Conservation (phyloP, 108 stramenopile species). For the Epithemia pelagica region DNA sequence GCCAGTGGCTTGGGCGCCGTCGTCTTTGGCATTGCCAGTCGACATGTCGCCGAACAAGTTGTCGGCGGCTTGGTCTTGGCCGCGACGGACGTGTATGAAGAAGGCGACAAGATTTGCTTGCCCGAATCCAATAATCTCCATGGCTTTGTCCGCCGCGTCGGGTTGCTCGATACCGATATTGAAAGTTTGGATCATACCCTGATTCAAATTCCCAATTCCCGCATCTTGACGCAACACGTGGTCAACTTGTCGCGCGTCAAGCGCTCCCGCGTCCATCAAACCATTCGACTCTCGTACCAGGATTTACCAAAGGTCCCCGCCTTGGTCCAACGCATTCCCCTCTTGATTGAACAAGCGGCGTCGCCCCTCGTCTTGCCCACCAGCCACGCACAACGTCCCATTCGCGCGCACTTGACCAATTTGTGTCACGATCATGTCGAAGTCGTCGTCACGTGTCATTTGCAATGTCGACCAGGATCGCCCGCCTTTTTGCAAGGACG, state of each 20-base stretch:
- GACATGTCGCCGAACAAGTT: constrained; percentile 14
- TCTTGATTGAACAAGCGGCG: constrained; percentile 26
- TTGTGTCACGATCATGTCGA: constrained; percentile 34
- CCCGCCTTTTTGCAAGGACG: background rate
- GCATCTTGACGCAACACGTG: constrained; percentile 38
- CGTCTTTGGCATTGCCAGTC: constrained; percentile 7
- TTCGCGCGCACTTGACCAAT: constrained; percentile 37
- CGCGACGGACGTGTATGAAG: constrained; percentile 39
- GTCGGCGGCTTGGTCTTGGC: constrained; percentile 48
- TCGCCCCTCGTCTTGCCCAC: constrained; percentile 41
- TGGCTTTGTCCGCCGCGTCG: constrained; percentile 37
- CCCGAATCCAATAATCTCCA: constrained; percentile 31
- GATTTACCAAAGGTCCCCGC: constrained; percentile 43
- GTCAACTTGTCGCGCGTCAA: constrained; percentile 41
- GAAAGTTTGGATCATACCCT: constrained; percentile 34
- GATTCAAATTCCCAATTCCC: constrained; percentile 45
- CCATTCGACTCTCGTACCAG: constrained; percentile 36
- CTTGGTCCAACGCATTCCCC: constrained; percentile 32
- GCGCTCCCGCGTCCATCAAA: constrained; percentile 55
- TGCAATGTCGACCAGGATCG: constrained; percentile 24
- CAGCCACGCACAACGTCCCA: constrained; percentile 41
- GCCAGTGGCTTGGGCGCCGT: constrained; percentile 33
- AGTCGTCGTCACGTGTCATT: constrained; percentile 43
- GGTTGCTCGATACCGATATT: constrained; percentile 37
- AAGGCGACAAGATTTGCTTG: constrained; percentile 48